Evolutionary conservation across 2,329 filamentous ascomycete species (phyloP).

Genomic region (Berkeleyomyces rouxiae): DNA sequence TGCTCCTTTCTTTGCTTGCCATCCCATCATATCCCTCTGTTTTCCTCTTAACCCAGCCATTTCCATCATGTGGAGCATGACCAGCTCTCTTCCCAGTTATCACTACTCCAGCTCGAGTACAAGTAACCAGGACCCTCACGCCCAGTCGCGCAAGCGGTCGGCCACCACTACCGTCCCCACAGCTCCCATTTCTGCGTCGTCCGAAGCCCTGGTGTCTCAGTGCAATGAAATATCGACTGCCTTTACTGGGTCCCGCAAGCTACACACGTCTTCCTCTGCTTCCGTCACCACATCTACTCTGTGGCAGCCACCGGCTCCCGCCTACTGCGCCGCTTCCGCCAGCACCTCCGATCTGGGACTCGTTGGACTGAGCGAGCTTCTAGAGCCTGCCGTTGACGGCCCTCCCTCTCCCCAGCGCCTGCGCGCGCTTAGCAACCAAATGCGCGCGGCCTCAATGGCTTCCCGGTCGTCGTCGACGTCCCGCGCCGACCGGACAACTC

Average conservation of each 20-base stretch:
- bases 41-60: slow-evolving; percentile 1
- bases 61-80: slow-evolving; percentile 12
- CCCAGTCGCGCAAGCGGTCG: slow-evolving; percentile 10
- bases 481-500: slow-evolving; percentile 3
- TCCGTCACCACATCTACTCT: background rate
- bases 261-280: background rate
- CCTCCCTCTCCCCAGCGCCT: slow-evolving; percentile 44
- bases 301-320: slow-evolving; percentile 9
- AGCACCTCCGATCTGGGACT: background rate
- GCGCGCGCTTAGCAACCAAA: slow-evolving; percentile 40
- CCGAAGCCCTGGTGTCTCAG: slow-evolving; percentile 7
- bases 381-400: slow-evolving; percentile 42
- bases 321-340: slow-evolving; percentile 1
- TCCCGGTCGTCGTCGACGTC: slow-evolving; percentile 13
- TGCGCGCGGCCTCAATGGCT: slow-evolving; percentile 34
- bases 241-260: background rate
- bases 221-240: slow-evolving; percentile 5
- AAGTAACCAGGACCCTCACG: slow-evolving; percentile 10
- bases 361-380: slow-evolving; percentile 24
- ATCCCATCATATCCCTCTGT: background rate
- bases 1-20: background rate
- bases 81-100: slow-evolving; percentile 10
- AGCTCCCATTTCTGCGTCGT: background rate
- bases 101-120: slow-evolving; percentile 7
- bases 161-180: background rate